Base-by-base conservation (phyloP, 306 rosid species). In the Rubus idaeus region DNA sequence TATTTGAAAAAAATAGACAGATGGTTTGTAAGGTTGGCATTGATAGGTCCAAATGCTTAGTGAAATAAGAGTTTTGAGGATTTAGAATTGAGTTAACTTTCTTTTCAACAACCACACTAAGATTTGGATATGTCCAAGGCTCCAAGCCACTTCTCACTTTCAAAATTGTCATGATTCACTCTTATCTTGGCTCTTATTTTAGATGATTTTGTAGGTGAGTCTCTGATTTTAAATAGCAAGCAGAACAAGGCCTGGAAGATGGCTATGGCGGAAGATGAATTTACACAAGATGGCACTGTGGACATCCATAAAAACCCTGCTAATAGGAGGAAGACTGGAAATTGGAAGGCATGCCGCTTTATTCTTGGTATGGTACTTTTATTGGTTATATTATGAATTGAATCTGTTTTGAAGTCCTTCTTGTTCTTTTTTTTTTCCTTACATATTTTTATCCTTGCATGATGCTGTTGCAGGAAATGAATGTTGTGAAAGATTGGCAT, bases 401-500 rank as follows among this genome's bases (percentile, higher is more conserved):
- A 53, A 66, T 50, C 5, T 60, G 75, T 14, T 57, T 51, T 45
- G 30, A 37, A 70, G 65, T 58, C 37, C 4, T 52, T 71, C 20
- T 39, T 47, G 30, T 18, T 14, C 3, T 50, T 47, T 68, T n/a
- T 65, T 23, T 14, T 63, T 6, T 6, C 21, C 11, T 23, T 23
- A 23, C 1, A 23, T 16, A 18, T 42, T 4, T 56, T 67, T 66
- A 70, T 60, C 80, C 16, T 55, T 39, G 5, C 23, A 85, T 40
- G 40, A 30, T 66, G 53, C 49, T 78, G 49, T 78, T 78, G 78
- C 79, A 91, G 97, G 91, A 47, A 93, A 87, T 73, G 98, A 93
- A 75, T 86, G 96, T 76, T 80, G 89, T 81, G 98, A 93, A 81
- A 91, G 98, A 81, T 82, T 93, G 92, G 98, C 98, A 49, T 91